Evolutionary conservation across 345 rosid species (phyloP), one percentile per base, ranked within the genome.

Genomic region (Gossypium ekmanianum): DNA sequence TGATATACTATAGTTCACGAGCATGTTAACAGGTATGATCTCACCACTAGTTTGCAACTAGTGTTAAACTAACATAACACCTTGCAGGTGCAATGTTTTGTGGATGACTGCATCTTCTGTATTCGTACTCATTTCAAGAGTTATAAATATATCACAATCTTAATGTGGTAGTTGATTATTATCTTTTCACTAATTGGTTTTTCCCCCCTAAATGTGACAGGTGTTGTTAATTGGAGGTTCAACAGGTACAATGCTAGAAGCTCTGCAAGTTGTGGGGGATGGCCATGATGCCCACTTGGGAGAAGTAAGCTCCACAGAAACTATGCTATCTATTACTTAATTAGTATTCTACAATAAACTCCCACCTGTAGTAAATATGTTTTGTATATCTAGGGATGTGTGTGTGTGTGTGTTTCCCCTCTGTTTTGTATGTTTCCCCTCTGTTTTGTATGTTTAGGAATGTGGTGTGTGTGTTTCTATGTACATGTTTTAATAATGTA

Each of bases 201-300:
- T 22, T 78, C 70, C 22, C 11, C 73, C 59, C 50, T 55, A 68
- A 75, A 75, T 75, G 70, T 70, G 73, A 69, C 85, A 95, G 98
- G 98, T 95, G 39, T 83, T 95, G 68, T 70, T 93, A 59, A 95
- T 91, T 79, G 99, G 98, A 77, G 99, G 98, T 77, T 95, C 99
- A 76, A 95, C 98, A 29, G 97, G 99, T 79, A 90, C 99, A 47
- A 93, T 95, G 99, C 91, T 95, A 77, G 99, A 89, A 89, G 91
- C 96, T 44, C 80, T 95, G 71, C 87, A 95, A 78, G 99, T 95
- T 79, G 85, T 91, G 61, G 98, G 98, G 27, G 99, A 95, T 55
- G 82, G 79, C 75, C 93, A 76, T 77, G 94, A 91, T 58, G 76
- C 86, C 65, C 70, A 90, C 72, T 69, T 89, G 20, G 86, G 79